Conservation (phyloP, 805 yeast species). For the Nakazawaea wyomingensis region DNA sequence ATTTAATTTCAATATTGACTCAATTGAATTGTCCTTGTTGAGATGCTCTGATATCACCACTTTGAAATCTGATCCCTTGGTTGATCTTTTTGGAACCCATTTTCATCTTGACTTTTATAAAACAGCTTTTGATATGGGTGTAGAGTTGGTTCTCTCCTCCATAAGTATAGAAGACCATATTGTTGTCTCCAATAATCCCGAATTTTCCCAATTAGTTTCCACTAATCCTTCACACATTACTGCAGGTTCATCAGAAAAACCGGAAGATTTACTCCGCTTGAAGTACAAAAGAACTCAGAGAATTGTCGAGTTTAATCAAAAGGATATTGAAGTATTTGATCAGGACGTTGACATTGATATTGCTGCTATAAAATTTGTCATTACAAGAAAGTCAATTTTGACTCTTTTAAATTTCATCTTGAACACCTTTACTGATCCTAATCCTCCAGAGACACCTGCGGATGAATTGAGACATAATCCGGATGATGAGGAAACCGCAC, state of each 20-base stretch:
- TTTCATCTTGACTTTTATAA: conserved; percentile 56
- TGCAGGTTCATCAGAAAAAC: conserved; percentile 17
- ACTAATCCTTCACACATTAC: conserved; percentile 32
- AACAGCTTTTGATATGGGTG: conserved; percentile 55
- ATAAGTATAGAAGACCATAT: conserved; percentile 72
- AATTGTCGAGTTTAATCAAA: conserved; percentile 46
- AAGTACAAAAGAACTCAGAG: conserved; percentile 56
- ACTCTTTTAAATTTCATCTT: conserved; percentile 75
- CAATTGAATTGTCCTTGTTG: conserved; percentile 54
- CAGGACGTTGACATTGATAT: conserved; percentile 68
- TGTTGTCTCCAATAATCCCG: conserved; percentile 54
- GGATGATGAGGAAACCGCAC: conserved; percentile 51
- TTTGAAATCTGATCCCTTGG: conserved; percentile 59
- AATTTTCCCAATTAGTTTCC: conserved; percentile 64
- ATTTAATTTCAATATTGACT: conserved; percentile 62
- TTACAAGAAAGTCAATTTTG: conserved; percentile 73
- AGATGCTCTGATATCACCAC: conserved; percentile 63
- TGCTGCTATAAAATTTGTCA: conserved; percentile 71
- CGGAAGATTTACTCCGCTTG: conserved; percentile 52
- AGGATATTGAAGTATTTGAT: conserved; percentile 64
- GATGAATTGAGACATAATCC: conserved; percentile 67
- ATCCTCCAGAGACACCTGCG: conserved; percentile 61
- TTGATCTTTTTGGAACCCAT: conserved; percentile 66
- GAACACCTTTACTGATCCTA: conserved; percentile 85
- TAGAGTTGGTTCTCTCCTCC: conserved; percentile 59